These are phyloP conservation scores for Euphorbia celastroides DNA, from an alignment of 441 rosid genomes.

Conservation along the genomic window DNA sequence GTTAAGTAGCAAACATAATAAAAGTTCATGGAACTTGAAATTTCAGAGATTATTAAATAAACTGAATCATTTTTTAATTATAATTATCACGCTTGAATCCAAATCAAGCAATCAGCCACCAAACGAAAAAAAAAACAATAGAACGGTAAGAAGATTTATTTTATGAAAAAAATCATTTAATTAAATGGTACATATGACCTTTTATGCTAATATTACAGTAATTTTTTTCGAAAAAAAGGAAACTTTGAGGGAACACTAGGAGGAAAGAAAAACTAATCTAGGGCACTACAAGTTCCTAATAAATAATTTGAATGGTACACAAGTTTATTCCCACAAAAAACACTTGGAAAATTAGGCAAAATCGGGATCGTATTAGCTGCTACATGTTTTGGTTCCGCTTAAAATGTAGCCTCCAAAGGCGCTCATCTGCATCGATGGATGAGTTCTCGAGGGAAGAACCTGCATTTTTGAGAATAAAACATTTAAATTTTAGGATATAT, in stretches of 20 bases:
- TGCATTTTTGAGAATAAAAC: slow-evolving; percentile 19
- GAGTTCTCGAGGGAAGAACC: slow-evolving; percentile 93
- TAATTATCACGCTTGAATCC: no score
- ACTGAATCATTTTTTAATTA: no score
- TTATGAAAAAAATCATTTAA: no score
- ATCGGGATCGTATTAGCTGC: slow-evolving; percentile 17
- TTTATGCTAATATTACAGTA: no score
- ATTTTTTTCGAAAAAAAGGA: no score
- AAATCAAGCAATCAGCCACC: no score
- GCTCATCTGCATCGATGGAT: slow-evolving; percentile 94
- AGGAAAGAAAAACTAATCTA: not conserved
- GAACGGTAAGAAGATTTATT: no score
- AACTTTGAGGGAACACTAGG: not conserved
- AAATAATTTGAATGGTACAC: not conserved
- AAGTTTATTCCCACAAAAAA: not conserved
- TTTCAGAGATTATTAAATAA: no score
- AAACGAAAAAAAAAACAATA: no score
- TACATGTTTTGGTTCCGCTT: slow-evolving; percentile 58
- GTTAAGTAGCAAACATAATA: no score
- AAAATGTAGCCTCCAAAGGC: slow-evolving; percentile 77
- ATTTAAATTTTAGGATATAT: not conserved
- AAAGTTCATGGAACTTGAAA: no score
- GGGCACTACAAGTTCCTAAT: not conserved
- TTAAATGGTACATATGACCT: no score
- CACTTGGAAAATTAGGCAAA: not conserved